A percentile compares a stretch with the other conserved stretches of the same genome.
These are phyloP conservation scores for Scedosporium aurantiacum DNA, from an alignment of 2,329 filamentous ascomycete genomes.

Conservation along the genomic window DNA sequence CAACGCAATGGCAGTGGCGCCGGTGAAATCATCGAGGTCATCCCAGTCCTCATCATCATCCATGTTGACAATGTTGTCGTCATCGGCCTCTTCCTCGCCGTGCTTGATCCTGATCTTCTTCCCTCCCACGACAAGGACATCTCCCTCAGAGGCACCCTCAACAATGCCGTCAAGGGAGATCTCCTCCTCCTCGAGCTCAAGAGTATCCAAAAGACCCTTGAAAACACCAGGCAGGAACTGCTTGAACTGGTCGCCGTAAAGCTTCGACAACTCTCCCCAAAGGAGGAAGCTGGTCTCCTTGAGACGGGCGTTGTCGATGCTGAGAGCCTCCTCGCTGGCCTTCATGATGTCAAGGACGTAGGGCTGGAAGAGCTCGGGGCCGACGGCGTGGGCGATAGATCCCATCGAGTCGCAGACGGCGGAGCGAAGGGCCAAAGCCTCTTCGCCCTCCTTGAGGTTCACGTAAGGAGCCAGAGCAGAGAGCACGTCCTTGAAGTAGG, in stretches of 20 bases:
- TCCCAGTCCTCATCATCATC: conserved; percentile 69
- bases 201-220: conserved; percentile 69
- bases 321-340: conserved; percentile 80
- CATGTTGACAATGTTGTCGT: conserved; percentile 42
- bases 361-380: conserved; percentile 74
- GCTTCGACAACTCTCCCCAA: conserved; percentile 89
- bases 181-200: conserved; percentile 84
- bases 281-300: conserved; percentile 96
- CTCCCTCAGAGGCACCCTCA: conserved; percentile 48
- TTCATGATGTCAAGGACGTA: conserved; percentile 87
- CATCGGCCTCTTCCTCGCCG: conserved; percentile 22
- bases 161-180: conserved; percentile 57
- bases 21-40: conserved; percentile 72
- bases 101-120: conserved; percentile 73
- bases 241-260: conserved; percentile 76
- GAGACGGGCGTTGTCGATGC: conserved; percentile 79
- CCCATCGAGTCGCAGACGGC: conserved; percentile 89
- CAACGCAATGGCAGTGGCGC: conserved; percentile 78
- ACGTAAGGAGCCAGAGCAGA: conserved; percentile 75
- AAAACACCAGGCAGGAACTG: conserved; percentile 70
- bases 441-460: conserved; percentile 75
- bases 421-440: conserved; percentile 80
- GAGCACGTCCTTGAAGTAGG: conserved; percentile 91
- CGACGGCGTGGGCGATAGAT: conserved; percentile 82
- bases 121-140: conserved; percentile 67